These are phyloP conservation scores for Smittium culicis DNA, from an alignment of 371 early-diverging fungal species.

Conservation along the genomic window DNA sequence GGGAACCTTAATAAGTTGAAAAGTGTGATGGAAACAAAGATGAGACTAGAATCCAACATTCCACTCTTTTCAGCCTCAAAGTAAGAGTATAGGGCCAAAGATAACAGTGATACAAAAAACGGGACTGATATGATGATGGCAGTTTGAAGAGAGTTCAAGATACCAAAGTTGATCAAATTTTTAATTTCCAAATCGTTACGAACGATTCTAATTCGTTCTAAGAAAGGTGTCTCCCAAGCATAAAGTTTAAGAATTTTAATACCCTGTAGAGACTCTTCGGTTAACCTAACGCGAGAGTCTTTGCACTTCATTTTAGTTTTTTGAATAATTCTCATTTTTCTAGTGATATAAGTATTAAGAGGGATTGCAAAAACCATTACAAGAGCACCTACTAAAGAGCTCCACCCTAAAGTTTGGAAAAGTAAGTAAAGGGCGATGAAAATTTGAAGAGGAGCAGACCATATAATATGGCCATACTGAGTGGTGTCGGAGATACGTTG, in stretches of 20 bases:
- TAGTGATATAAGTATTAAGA: slow-evolving; percentile 42
- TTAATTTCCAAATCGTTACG: slow-evolving; percentile 58
- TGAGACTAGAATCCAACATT: slow-evolving; percentile 52
- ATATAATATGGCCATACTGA: slow-evolving; percentile 55
- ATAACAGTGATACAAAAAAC: slow-evolving; percentile 66
- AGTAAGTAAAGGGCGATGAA: slow-evolving; percentile 58
- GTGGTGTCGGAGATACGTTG: slow-evolving; percentile 48
- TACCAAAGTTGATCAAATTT: slow-evolving; percentile 55
- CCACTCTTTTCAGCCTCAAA: slow-evolving; percentile 28
- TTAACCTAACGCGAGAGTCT: slow-evolving; percentile 67
- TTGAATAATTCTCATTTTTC: slow-evolving; percentile 47
- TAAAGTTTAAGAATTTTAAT: slow-evolving; percentile 81
- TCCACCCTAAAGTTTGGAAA: slow-evolving; percentile 62
- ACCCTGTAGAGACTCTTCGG: slow-evolving; percentile 76
- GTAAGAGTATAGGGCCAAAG: slow-evolving; percentile 57
- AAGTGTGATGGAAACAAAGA: slow-evolving; percentile 74
- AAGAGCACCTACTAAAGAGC: slow-evolving; percentile 71
- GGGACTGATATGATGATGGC: slow-evolving; percentile 61
- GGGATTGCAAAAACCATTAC: slow-evolving; percentile 63
- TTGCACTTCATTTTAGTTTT: slow-evolving; percentile 72
- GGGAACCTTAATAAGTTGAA: slow-evolving; percentile 86
- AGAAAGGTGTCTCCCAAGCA: slow-evolving; percentile 27
- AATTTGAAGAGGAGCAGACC: slow-evolving; percentile 82
- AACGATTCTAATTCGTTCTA: slow-evolving; percentile 37
- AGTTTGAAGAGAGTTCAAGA: slow-evolving; percentile 36